Evolutionary conservation across 176 grass and related monocot genomes (phyloP).

Genomic region (Musa beccarii): DNA sequence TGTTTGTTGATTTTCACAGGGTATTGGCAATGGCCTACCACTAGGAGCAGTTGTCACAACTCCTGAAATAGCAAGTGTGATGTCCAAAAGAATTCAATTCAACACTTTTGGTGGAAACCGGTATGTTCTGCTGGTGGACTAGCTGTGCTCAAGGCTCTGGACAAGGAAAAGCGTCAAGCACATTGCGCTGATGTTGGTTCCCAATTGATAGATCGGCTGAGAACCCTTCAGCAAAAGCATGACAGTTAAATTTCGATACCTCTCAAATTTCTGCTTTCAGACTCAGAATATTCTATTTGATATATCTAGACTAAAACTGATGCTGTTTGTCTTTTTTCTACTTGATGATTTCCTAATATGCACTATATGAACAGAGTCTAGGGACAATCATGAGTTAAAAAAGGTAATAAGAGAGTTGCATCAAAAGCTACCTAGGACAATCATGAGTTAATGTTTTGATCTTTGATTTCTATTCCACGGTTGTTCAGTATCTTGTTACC

Average conservation of each 20-base stretch:
- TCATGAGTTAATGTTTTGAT: no score
- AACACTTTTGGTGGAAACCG: slow-evolving; percentile 97
- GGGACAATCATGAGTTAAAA: no score
- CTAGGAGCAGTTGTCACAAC: slow-evolving; percentile 91
- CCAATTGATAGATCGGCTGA: slow-evolving; percentile 74
- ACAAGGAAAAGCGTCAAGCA: slow-evolving; percentile 80
- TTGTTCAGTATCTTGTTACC: no score
- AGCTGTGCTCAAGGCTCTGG: slow-evolving; percentile 83
- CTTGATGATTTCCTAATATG: no score
- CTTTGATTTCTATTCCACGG: no score
- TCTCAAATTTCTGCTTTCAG: neutral
- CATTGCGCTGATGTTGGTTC: slow-evolving; percentile 70
- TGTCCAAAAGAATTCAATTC: slow-evolving; percentile 86
- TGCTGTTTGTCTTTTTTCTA: no score
- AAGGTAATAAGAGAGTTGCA: no score
- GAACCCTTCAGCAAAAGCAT: slow-evolving; percentile 79
- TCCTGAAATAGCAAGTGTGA: slow-evolving; percentile 69
- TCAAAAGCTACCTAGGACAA: no score
- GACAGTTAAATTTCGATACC: slow-evolving; percentile 44
- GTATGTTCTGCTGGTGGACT: slow-evolving; percentile 90
- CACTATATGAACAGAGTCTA: no score
- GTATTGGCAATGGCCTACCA: slow-evolving; percentile 90
- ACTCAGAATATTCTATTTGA: slow-evolving; percentile 1
- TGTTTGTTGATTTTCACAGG: slow-evolving; percentile 34
- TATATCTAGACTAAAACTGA: neutral